phyloP scores from a whole-genome alignment of 768 basidiomycete genomes.

The Ramaria sp. region DNA sequence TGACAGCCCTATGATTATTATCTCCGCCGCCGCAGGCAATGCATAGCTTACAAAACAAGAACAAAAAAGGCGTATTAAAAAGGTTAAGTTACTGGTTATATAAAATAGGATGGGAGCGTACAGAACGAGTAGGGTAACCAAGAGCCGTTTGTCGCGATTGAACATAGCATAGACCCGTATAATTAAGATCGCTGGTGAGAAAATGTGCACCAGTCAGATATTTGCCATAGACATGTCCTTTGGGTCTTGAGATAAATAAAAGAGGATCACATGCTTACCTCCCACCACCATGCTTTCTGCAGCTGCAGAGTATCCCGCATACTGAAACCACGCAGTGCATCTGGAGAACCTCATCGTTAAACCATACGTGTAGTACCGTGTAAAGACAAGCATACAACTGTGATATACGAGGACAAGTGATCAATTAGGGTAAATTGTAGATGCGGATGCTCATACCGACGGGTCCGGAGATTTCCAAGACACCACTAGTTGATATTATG shows the following conservation, averaged over 20 bases:
- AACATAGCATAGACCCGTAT: constrained; percentile 1
- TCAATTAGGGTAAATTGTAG: not conserved
- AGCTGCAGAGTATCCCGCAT: not conserved
- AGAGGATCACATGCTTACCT: constrained; percentile 1
- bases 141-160: not conserved
- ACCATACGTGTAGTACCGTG: not conserved
- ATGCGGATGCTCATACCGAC: not conserved
- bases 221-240: not conserved
- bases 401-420: not conserved
- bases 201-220: no score
- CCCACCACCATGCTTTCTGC: not conserved
- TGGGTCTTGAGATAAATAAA: not conserved
- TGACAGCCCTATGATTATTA: not conserved
- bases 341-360: not conserved
- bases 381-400: not conserved
- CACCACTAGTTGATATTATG: not conserved
- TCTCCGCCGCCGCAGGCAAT: not conserved
- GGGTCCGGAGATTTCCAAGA: not conserved
- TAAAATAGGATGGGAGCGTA: not conserved
- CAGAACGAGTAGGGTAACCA: not conserved
- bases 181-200: not conserved
- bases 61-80: no score
- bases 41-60: not conserved
- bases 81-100: no score
- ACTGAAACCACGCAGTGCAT: constrained; percentile 2